These are phyloP conservation scores for Entrophospora sp. DNA, from an alignment of 192 early-diverging fungal species.

Conservation along the genomic window DNA sequence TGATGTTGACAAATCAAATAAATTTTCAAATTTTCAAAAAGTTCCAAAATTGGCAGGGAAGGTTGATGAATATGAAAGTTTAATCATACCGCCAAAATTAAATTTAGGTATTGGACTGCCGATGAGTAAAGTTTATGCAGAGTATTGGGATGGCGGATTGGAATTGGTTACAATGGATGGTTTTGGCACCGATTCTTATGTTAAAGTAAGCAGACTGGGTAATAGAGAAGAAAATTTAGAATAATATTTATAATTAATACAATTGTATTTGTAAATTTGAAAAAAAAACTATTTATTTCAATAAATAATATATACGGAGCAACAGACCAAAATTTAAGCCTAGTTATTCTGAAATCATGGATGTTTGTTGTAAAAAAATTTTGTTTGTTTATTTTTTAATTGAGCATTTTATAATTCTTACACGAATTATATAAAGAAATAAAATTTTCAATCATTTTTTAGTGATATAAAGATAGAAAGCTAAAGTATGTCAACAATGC, in stretches of 20 bases:
- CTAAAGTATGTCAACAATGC: no score
- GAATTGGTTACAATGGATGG: slow-evolving; percentile 75
- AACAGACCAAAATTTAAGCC: no score
- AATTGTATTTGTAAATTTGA: no score
- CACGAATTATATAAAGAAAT: no score
- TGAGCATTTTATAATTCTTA: no score
- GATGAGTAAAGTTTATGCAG: slow-evolving; percentile 83
- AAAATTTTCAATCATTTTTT: no score
- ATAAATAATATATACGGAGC: no score
- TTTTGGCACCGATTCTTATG: slow-evolving; percentile 87
- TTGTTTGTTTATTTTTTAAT: no score
- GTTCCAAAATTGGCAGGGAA: slow-evolving; percentile 73
- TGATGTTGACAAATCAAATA: slow-evolving; percentile 40
- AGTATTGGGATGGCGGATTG: slow-evolving; percentile 92
- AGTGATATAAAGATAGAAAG: no score
- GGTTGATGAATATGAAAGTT: slow-evolving; percentile 49
- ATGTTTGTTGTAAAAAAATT: no score
- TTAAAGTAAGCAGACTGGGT: slow-evolving; percentile 66
- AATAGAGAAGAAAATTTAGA: slow-evolving; percentile 52
- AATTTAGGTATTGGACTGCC: slow-evolving; percentile 85
- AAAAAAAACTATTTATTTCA: no score
- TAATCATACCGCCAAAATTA: slow-evolving; percentile 26
- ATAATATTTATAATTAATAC: slow-evolving; percentile 1
- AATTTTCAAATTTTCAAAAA: slow-evolving; percentile 59
- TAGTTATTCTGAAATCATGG: no score